A percentile compares a stretch with the other conserved stretches of the same genome.
Conservation (phyloP, 495 filamentous ascomycete species). For the Aspergillus campestris region DNA sequence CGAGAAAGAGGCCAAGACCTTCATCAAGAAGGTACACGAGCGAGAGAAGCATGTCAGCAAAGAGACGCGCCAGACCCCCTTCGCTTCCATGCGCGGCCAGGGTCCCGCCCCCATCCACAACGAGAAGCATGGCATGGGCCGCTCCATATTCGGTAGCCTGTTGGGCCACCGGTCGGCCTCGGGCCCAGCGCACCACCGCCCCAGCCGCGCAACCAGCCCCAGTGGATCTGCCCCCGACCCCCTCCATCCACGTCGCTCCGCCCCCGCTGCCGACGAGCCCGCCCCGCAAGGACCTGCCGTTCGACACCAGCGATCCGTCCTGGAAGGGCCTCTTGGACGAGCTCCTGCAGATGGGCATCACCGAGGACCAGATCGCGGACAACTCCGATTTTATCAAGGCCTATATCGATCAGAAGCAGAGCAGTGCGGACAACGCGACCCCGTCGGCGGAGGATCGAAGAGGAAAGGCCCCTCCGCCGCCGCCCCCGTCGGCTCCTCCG, state of each 20-base stretch:
- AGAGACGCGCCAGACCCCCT: slow-evolving; percentile 67
- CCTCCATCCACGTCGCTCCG: slow-evolving; percentile 43
- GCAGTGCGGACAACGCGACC: slow-evolving; percentile 31
- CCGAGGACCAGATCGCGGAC: slow-evolving; percentile 82
- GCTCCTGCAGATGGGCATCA: slow-evolving; percentile 77
- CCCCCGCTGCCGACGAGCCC: slow-evolving; percentile 27
- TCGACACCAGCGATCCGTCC: slow-evolving; percentile 75
- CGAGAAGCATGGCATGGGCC: slow-evolving; percentile 36
- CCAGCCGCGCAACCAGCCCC: slow-evolving; percentile 26
- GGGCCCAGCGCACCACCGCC: slow-evolving; percentile 35
- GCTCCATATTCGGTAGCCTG: slow-evolving; percentile 57
- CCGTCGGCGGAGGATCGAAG: slow-evolving; percentile 28
- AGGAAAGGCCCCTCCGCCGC: slow-evolving; percentile 48
- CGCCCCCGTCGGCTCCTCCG: slow-evolving; percentile 50
- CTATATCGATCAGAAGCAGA: slow-evolving; percentile 77
- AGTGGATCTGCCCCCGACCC: slow-evolving; percentile 38
- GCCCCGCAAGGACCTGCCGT: slow-evolving; percentile 48
- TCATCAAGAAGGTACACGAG: slow-evolving; percentile 91
- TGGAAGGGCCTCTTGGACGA: slow-evolving; percentile 82
- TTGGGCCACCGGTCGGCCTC: slow-evolving; percentile 65
- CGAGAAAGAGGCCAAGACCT: slow-evolving; percentile 92
- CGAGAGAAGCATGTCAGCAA: slow-evolving; percentile 90
- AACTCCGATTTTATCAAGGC: slow-evolving; percentile 92
- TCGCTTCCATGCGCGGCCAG: slow-evolving; percentile 50
- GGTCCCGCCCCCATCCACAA: slow-evolving; percentile 38